These are phyloP conservation scores for Daldinia loculata DNA, from an alignment of 495 filamentous ascomycete species.

Conservation along the genomic window DNA sequence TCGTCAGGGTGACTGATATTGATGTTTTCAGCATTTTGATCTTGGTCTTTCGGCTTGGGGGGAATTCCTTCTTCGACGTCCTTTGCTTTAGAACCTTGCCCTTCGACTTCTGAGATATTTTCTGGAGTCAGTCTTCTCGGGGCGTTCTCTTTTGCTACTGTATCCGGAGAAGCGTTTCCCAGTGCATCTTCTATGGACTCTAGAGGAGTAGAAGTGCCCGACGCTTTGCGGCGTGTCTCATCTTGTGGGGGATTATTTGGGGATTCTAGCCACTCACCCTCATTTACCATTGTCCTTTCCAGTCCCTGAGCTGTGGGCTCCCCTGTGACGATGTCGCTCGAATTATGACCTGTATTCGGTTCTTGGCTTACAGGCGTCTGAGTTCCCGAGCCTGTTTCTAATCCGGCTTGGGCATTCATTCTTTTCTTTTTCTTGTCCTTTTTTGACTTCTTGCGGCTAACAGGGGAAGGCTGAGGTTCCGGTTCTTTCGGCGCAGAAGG, in stretches of 20 bases:
- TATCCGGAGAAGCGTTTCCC: constrained; percentile 47
- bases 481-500: constrained; percentile 18
- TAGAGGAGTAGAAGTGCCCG: constrained; percentile 42
- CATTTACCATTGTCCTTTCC: constrained; percentile 37
- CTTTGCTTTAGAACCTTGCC: constrained; percentile 34
- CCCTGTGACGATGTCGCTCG: constrained; percentile 41
- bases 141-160: constrained; percentile 49
- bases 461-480: constrained; percentile 21
- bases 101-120: constrained; percentile 41
- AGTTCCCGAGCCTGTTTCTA: constrained; percentile 28
- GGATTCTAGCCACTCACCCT: constrained; percentile 42
- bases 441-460: constrained; percentile 38
- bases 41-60: constrained; percentile 39
- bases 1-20: constrained; percentile 35
- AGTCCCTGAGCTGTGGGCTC: constrained; percentile 46
- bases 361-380: constrained; percentile 42
- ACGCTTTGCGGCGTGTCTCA: constrained; percentile 49
- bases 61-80: constrained; percentile 29
- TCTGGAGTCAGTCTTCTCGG: constrained; percentile 41
- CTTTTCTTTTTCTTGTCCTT: constrained; percentile 51
- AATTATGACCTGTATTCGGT: constrained; percentile 40
- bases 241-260: constrained; percentile 55
- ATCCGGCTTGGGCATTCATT: constrained; percentile 35
- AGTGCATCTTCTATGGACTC: constrained; percentile 43
- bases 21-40: constrained; percentile 45